Conservation (phyloP, 2,329 filamentous ascomycete genomes). For the Piedraia hortae region DNA sequence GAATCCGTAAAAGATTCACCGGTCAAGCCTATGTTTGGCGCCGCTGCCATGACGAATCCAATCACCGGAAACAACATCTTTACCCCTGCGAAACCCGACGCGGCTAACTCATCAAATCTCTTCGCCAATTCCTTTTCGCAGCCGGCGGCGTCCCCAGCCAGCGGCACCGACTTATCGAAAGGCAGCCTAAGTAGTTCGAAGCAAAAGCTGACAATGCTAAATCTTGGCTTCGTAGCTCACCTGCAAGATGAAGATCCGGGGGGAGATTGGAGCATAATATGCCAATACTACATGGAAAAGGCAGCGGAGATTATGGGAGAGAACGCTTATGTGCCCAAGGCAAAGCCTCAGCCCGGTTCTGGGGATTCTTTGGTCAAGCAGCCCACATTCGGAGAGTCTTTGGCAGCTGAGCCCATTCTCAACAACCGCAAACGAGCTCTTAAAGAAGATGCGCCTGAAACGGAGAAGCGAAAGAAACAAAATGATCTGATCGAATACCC, state of each 20-base stretch:
- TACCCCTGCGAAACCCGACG: too few species aligned
- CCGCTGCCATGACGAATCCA: too few species aligned
- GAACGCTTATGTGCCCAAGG: not conserved
- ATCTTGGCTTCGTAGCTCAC: slow-evolving; percentile 8
- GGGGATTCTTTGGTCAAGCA: too few species aligned
- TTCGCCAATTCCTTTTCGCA: too few species aligned
- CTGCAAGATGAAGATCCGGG: slow-evolving; percentile 5
- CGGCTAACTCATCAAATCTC: too few species aligned
- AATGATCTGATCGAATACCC: slow-evolving; percentile 9
- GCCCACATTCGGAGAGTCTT: slow-evolving; percentile 4
- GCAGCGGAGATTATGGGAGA: slow-evolving; percentile 6
- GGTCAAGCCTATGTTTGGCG: too few species aligned
- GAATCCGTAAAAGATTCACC: not conserved
- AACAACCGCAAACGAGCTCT: slow-evolving; percentile 7
- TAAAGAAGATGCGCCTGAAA: slow-evolving; percentile 5
- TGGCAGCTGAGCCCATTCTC: slow-evolving; percentile 8
- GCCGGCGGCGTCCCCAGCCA: not conserved
- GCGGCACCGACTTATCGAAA: not conserved
- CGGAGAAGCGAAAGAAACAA: slow-evolving; percentile 10
- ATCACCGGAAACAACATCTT: too few species aligned
- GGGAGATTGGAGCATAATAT: slow-evolving; percentile 9
- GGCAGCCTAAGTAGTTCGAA: not conserved
- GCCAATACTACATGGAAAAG: slow-evolving; percentile 7
- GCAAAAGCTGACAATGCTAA: slow-evolving; percentile 6
- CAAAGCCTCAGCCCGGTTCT: slow-evolving; percentile 1